These are phyloP conservation scores for Aspergillus quadrilineatus DNA, from an alignment of 2,329 filamentous ascomycete species.

Conservation along the genomic window DNA sequence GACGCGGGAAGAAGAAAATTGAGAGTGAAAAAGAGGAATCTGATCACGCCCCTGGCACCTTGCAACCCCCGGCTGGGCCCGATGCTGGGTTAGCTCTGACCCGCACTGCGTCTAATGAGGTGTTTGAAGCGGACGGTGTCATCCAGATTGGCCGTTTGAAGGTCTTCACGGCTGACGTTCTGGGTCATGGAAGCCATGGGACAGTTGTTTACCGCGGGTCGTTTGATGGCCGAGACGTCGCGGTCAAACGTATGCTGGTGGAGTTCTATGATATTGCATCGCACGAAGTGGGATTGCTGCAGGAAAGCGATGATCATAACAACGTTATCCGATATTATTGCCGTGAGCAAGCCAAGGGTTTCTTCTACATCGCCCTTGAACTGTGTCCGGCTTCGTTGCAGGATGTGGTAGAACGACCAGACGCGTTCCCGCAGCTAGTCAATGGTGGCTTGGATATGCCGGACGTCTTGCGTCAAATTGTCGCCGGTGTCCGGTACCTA, in stretches of 20 bases:
- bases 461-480: constrained; percentile 81
- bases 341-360: constrained; percentile 82
- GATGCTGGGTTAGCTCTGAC: constrained; percentile 62
- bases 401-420: constrained; percentile 79
- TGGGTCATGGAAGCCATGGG: constrained; percentile 86
- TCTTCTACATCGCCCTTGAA: constrained; percentile 94
- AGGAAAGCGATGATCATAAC: constrained; percentile 91
- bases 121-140: constrained; percentile 59
- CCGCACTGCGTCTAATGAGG: constrained; percentile 55
- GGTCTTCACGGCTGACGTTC: constrained; percentile 59
- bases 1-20: constrained; percentile 50
- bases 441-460: constrained; percentile 67
- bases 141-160: constrained; percentile 62
- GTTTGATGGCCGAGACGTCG: constrained; percentile 89
- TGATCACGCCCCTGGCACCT: constrained; percentile 55
- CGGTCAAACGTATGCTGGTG: constrained; percentile 94
- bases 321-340: constrained; percentile 98
- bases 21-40: constrained; percentile 46
- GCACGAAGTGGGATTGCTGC: constrained; percentile 83
- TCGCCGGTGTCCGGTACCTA: constrained; percentile 81
- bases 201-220: constrained; percentile 93
- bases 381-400: constrained; percentile 90
- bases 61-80: constrained; percentile 47
- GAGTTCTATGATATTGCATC: constrained; percentile 95
- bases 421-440: constrained; percentile 66